Evolutionary conservation across 2,329 filamentous ascomycete species (phyloP), one percentile per base, ranked within the genome.

Genomic region (Aspergillus piperis): DNA sequence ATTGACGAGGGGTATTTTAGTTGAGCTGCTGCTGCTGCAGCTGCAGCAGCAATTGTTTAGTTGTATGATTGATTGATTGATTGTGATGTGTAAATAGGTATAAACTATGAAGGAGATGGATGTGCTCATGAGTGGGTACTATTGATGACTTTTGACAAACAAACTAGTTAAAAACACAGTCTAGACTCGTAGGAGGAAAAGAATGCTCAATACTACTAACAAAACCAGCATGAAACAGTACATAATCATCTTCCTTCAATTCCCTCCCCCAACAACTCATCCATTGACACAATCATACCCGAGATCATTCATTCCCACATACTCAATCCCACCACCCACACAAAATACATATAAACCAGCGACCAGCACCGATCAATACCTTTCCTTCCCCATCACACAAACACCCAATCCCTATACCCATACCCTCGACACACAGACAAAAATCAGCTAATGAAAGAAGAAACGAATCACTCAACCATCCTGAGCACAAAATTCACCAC

Each of bases 401-500:
- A 27, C 8, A 27, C 27, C 27, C 27, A 25, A 36, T 25, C 19
- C 8, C 41, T 1, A 36, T 8, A 49, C 25, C 21, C 2, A 10
- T n/a, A 42, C 25, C 25, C 25, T 6, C 25, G 2, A 27, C 15
- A 11, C 11, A 17, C 17, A 50, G 44, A 32, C 4, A 11, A 25
- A 36, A 39, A 19, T 19, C 17, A 19, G 17, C 17, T 19, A 19
- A 19, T 19, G 17, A 19, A 19, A 19, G 17, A 19, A 19, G 17
- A n/a, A n/a, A 19, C 17, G 17, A 19, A 32, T 19, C 54, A 54
- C 54, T 76, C 73, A 56, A 66, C 67, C 59, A 79, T 74, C 66
- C 92, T 85, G 73, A 99, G 81, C 39, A 96, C 88, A 75, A 99
- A 98, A 82, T 99, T 99, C 72, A 97, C 91, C 57, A 97, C 82